Conservation (phyloP, 2,329 filamentous ascomycete genomes). For the Colletotrichum liriopes region DNA sequence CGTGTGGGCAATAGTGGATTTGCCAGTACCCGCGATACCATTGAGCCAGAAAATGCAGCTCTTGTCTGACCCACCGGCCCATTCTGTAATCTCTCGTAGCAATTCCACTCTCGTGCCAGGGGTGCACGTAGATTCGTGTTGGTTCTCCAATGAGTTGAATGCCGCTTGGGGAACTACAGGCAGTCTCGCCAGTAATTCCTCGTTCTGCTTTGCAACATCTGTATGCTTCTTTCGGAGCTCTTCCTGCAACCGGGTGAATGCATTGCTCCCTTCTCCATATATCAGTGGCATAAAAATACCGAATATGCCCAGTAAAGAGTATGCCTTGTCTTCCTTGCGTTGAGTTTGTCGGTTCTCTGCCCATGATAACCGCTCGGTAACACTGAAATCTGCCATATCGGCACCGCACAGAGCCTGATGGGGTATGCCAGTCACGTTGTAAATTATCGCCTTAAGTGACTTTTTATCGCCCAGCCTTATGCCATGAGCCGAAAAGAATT, state of each 20-base stretch:
- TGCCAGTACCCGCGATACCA: slow-evolving; percentile 58
- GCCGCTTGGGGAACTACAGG: slow-evolving; percentile 38
- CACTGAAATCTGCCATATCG: slow-evolving; percentile 34
- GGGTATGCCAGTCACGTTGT: slow-evolving; percentile 46
- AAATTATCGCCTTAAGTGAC: slow-evolving; percentile 45
- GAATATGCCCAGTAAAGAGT: slow-evolving; percentile 45
- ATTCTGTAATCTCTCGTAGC: slow-evolving; percentile 48
- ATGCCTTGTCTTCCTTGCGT: slow-evolving; percentile 41
- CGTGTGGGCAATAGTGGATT: slow-evolving; percentile 57
- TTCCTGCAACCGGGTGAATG: slow-evolving; percentile 39
- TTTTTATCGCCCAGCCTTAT: slow-evolving; percentile 45
- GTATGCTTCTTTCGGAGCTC: slow-evolving; percentile 11
- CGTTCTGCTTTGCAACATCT: too few relatives aligned
- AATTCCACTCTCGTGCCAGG: slow-evolving; percentile 51
- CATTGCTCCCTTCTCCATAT: slow-evolving; percentile 43
- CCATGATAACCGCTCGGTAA: slow-evolving; percentile 44
- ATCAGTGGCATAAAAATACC: slow-evolving; percentile 42
- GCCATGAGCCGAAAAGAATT: slow-evolving; percentile 46
- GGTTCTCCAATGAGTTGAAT: slow-evolving; percentile 54
- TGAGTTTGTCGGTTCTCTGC: slow-evolving; percentile 40
- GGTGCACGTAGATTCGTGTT: slow-evolving; percentile 51
- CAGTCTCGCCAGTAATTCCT: not conserved
- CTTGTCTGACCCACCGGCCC: slow-evolving; percentile 43
- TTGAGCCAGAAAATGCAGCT: slow-evolving; percentile 55
- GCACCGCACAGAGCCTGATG: slow-evolving; percentile 38